Evolutionary conservation across 176 grass and related monocot species (phyloP), one percentile per base, ranked within the genome.

Genomic region (Panicum miliaceum): DNA sequence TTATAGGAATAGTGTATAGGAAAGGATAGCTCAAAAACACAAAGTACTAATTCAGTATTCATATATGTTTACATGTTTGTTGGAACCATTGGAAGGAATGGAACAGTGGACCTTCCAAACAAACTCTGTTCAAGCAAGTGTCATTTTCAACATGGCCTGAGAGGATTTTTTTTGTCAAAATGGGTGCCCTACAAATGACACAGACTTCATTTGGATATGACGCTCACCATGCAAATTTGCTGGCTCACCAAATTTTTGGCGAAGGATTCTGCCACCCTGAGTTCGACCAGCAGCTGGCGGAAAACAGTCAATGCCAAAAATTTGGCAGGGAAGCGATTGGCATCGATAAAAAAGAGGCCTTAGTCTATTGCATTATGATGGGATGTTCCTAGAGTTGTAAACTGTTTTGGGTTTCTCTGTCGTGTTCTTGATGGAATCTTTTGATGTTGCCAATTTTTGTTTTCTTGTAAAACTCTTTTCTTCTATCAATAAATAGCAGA

Each of bases 301-400:
- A 71, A 71, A 71, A 71, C 68, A 23, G 7, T 70, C 6, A 71
- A 27, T 26, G 42, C n/a, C 68, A 71, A 15, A 71, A 47, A 71
- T 27, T 43, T 71, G n/a, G 40, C 22, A 71, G 7, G n/a, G 41
- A 12, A 45, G 40, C 5, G 5, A 70, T 70, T 45, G 67, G 3
- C 67, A 23, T 70, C 2, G 22, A 71, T 15, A 10, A 5, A 70
- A 70, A 71, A 13, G 12, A 26, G 41, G 12, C 12, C 68, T 45
- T 46, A 43, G 5, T 15, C 22, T 27, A 71, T 43, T 25, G 8
- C 4, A 7, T 4, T 68, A n/a, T 9, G 12, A 71, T 43, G 23
- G 43, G 12, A 71, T 14, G 14, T 46, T 46, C 13, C 41, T 15
- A 45, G 40, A 45, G 41, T 45, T 46, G 41, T 15, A 46, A 71